These are phyloP conservation scores for Auriculariales sp. DNA, from an alignment of 768 basidiomycete species.

Conservation along the genomic window DNA sequence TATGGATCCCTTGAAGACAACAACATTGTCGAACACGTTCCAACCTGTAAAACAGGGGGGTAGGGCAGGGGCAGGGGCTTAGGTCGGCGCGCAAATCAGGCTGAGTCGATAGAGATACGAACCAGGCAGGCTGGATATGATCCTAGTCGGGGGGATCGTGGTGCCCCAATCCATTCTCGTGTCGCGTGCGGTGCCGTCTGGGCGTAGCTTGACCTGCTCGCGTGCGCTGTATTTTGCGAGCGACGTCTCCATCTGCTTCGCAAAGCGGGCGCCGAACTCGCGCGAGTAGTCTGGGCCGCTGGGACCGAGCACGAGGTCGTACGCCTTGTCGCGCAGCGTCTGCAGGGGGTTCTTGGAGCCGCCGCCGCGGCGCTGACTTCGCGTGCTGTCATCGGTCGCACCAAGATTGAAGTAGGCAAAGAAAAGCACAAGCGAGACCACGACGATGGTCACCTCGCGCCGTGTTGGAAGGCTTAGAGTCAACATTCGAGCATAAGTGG, in stretches of 20 bases:
- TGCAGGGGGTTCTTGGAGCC: conserved; percentile 34
- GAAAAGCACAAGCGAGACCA: conserved; percentile 52
- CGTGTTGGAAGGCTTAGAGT: conserved; percentile 49
- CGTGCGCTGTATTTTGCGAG: conserved; percentile 11
- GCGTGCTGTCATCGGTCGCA: conserved; percentile 41
- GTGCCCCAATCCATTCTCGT: conserved; percentile 43
- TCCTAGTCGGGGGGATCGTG: conserved; percentile 36
- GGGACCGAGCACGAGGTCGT: conserved; percentile 24
- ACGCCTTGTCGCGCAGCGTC: conserved; percentile 15
- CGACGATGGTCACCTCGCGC: conserved; percentile 55
- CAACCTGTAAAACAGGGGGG: conserved; percentile 54
- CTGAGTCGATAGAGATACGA: conserved; percentile 7
- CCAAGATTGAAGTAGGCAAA: conserved; percentile 54
- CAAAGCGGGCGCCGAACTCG: conserved; percentile 10
- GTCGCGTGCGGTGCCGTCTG: conserved; percentile 26
- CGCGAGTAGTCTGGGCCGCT: conserved; percentile 22
- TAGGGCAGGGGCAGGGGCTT: too few species aligned
- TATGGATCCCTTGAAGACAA: conserved; percentile 54
- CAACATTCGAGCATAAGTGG: too few species aligned
- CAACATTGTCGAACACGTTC: conserved; percentile 72
- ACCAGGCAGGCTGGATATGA: conserved; percentile 58
- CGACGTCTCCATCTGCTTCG: conserved; percentile 17
- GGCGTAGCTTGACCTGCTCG: conserved; percentile 10
- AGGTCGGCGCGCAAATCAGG: not conserved
- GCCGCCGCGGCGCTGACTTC: conserved; percentile 28